phyloP scores from a whole-genome alignment of 768 basidiomycete species.

The Vishniacozyma victoriae region DNA sequence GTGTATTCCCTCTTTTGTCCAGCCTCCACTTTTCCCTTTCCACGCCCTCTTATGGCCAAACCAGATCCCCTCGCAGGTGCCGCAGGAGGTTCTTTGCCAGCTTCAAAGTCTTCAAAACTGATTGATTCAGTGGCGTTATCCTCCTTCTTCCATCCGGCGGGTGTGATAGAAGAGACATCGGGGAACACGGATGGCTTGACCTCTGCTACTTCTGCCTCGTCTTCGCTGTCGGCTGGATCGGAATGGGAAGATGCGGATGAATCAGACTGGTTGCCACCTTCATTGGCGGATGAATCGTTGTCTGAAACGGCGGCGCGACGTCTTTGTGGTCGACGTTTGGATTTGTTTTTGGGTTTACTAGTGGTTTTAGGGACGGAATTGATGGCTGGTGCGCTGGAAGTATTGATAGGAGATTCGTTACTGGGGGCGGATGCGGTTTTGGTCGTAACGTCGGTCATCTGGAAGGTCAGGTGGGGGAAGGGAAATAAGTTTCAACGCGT shows the following conservation, averaged over 20 bases:
- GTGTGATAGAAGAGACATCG: constrained; percentile 10
- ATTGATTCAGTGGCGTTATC: constrained; percentile 3
- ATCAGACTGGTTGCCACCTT: constrained; percentile 20
- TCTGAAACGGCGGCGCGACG: constrained; percentile 10
- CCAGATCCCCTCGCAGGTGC: background rate
- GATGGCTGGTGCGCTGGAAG: background rate
- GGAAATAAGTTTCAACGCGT: no score
- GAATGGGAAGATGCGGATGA: constrained; percentile 10
- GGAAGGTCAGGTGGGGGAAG: background rate
- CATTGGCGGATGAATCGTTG: constrained; percentile 12
- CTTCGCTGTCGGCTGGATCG: constrained; percentile 6
- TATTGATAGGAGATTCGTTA: background rate
- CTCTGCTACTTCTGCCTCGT: background rate
- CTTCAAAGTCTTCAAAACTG: constrained; percentile 15
- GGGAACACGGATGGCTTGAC: background rate
- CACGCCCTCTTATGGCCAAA: background rate
- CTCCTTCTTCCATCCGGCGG: constrained; percentile 12
- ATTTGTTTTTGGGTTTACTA: constrained; percentile 1
- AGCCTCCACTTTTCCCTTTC: constrained; percentile 5
- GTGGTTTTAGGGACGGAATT: background rate
- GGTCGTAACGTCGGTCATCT: constrained; percentile 14
- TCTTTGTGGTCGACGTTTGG: constrained; percentile 10
- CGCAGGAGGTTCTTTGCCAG: background rate
- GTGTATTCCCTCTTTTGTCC: constrained; percentile 20
- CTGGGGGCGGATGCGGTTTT: background rate